These are phyloP conservation scores for Saccharum hybrid DNA, from an alignment of 202 grass and related monocot species.

Conservation along the genomic window DNA sequence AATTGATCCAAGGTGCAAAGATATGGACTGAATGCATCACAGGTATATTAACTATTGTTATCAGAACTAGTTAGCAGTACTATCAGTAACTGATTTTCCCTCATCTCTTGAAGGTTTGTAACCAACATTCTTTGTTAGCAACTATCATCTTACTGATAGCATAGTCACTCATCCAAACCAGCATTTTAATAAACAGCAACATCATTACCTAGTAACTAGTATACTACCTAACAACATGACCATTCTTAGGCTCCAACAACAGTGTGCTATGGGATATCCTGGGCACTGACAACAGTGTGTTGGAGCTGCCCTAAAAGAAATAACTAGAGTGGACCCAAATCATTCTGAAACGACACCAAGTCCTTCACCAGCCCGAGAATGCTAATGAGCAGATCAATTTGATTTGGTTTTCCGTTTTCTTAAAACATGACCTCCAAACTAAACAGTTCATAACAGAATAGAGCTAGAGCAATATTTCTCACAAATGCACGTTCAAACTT, in stretches of 20 bases:
- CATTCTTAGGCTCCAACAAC: slow-evolving; percentile 3
- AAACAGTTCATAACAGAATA: background rate
- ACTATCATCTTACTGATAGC: slow-evolving; percentile 9
- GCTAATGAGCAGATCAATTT: background rate
- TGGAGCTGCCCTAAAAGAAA: background rate
- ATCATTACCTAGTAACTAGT: background rate
- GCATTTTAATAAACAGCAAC: slow-evolving; percentile 4
- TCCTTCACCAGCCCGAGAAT: background rate
- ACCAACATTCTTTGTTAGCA: background rate
- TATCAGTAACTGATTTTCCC: background rate
- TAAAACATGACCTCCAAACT: background rate
- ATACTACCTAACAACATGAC: slow-evolving; percentile 7
- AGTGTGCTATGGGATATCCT: background rate
- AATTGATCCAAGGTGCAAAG: background rate
- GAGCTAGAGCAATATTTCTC: background rate
- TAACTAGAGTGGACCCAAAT: background rate
- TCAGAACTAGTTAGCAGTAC: background rate
- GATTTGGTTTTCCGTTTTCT: background rate
- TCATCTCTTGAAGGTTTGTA: background rate
- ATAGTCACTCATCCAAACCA: slow-evolving; percentile 19
- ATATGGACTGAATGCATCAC: slow-evolving; percentile 1
- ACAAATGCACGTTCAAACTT: background rate
- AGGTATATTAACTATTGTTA: background rate
- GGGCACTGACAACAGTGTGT: background rate
- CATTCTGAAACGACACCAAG: background rate